A percentile compares a stretch with the other conserved stretches of the same genome.
These are phyloP conservation scores for Peribolospora baueri DNA, from an alignment of 768 basidiomycete species.

Conservation along the genomic window DNA sequence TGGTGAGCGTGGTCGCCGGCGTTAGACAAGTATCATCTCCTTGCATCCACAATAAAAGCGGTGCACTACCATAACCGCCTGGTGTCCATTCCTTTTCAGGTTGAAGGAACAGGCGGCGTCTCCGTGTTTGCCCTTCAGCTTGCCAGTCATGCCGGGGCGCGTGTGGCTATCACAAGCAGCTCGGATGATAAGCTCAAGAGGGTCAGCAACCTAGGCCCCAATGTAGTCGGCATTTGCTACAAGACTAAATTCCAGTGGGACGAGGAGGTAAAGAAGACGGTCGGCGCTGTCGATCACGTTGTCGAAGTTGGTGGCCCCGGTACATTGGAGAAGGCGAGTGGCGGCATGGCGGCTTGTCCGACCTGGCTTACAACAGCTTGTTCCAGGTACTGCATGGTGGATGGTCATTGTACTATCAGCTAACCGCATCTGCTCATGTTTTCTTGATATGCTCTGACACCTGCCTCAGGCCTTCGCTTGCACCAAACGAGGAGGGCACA, in stretches of 20 bases:
- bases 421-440: background rate
- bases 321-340: slow-evolving; percentile 24
- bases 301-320: slow-evolving; percentile 33
- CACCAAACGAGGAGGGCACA: slow-evolving; percentile 23
- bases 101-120: slow-evolving; percentile 14
- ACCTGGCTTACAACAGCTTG: background rate
- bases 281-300: slow-evolving; percentile 12
- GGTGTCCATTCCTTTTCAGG: background rate
- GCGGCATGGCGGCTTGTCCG: background rate
- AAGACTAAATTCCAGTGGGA: slow-evolving; percentile 36
- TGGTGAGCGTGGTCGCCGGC: background rate
- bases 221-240: slow-evolving; percentile 36
- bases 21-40: no score
- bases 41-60: background rate
- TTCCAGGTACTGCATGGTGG: background rate
- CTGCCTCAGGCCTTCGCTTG: slow-evolving; percentile 17
- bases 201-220: slow-evolving; percentile 30
- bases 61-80: background rate
- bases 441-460: background rate
- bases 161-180: slow-evolving; percentile 41
- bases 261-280: slow-evolving; percentile 23
- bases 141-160: slow-evolving; percentile 37
- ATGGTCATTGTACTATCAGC: no score
- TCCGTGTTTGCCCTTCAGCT: slow-evolving; percentile 34
- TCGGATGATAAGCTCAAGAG: slow-evolving; percentile 36